Percentiles rank a stretch among this genome's conserved stretches.
Conservation (phyloP, 352 stramenopile species). For the Pythium grandisporangium region DNA sequence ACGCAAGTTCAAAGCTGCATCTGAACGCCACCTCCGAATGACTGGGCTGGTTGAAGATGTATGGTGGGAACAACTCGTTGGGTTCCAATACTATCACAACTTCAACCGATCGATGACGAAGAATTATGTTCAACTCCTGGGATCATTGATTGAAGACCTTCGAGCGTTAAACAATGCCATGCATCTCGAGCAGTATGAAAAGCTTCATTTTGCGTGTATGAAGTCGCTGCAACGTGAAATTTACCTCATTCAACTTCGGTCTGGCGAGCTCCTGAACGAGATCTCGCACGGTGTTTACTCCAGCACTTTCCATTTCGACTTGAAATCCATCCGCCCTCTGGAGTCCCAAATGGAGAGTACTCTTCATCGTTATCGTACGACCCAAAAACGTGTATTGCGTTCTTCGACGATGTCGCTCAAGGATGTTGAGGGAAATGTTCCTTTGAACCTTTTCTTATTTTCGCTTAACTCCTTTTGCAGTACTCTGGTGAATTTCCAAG, state of each 20-base stretch:
- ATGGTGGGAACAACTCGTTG: constrained; percentile 78
- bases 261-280: constrained; percentile 52
- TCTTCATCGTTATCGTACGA: constrained; percentile 44
- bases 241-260: constrained; percentile 67
- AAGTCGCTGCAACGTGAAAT: constrained; percentile 73
- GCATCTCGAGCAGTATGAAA: constrained; percentile 66
- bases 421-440: constrained; percentile 75
- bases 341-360: constrained; percentile 65
- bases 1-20: constrained; percentile 54
- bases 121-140: constrained; percentile 53
- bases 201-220: constrained; percentile 68
- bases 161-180: constrained; percentile 71
- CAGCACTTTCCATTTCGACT: constrained; percentile 34
- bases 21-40: constrained; percentile 50
- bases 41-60: constrained; percentile 47
- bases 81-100: constrained; percentile 51
- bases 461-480: constrained; percentile 80
- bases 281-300: constrained; percentile 55
- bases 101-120: constrained; percentile 68
- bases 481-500: constrained; percentile 63
- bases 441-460: constrained; percentile 76
- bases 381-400: constrained; percentile 44
- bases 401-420: constrained; percentile 42
- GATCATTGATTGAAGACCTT: constrained; percentile 54
- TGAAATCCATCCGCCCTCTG: constrained; percentile 29